Conservation (phyloP, 164 flowering plant genomes). For the Cinnamomum micranthum region DNA sequence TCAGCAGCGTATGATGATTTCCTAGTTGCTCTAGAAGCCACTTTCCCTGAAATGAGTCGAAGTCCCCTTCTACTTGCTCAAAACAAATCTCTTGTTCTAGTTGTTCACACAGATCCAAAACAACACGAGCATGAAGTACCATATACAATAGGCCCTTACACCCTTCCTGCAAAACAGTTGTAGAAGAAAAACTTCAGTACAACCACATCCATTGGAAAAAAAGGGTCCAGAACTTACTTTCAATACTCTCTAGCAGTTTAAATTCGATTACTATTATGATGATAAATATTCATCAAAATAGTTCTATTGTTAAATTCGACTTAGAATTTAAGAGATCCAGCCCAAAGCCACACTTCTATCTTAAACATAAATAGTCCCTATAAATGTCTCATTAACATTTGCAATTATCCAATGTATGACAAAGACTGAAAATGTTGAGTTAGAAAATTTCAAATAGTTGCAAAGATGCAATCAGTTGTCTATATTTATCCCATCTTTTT, state of each 20-base stretch:
- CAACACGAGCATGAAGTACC: conserved; percentile 99
- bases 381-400: too few relatives aligned
- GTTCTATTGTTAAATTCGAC: too few relatives aligned
- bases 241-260: background rate
- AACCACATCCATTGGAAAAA: background rate
- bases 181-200: background rate
- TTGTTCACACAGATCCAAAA: conserved; percentile 76
- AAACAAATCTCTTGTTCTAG: conserved; percentile 80
- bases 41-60: conserved; percentile 82
- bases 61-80: conserved; percentile 96
- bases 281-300: too few relatives aligned
- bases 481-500: too few relatives aligned
- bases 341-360: too few relatives aligned
- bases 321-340: too few relatives aligned
- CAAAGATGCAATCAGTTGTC: too few relatives aligned
- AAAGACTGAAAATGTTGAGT: too few relatives aligned
- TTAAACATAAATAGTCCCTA: too few relatives aligned
- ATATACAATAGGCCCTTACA: conserved; percentile 93
- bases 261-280: too few relatives aligned
- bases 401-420: too few relatives aligned
- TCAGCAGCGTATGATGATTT: conserved; percentile 82
- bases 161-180: conserved; percentile 72
- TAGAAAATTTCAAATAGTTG: too few relatives aligned
- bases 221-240: background rate
- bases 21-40: conserved; percentile 92